These are phyloP conservation scores for Termitomyces sp. DNA, from an alignment of 1,284 basidiomycete species.

Conservation along the genomic window DNA sequence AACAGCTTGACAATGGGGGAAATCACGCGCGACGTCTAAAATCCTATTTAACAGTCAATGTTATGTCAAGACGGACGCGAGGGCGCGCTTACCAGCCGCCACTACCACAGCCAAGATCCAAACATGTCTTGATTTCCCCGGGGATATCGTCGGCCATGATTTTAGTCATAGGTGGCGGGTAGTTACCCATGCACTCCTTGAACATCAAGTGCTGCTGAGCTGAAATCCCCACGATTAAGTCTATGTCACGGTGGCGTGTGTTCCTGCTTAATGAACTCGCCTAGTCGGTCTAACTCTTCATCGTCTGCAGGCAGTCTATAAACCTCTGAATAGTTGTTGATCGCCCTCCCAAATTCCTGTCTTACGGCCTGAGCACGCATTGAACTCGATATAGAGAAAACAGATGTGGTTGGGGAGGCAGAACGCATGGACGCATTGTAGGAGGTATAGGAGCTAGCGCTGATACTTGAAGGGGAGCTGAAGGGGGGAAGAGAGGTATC, in stretches of 20 bases:
- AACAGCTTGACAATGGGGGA: slow-evolving; percentile 61
- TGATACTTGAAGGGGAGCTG: slow-evolving; percentile 32
- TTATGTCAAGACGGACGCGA: slow-evolving; percentile 43
- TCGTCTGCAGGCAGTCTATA: slow-evolving; percentile 73
- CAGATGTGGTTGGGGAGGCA: slow-evolving; percentile 59
- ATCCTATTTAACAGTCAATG: slow-evolving; percentile 62
- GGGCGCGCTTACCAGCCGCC: slow-evolving; percentile 56
- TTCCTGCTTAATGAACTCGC: slow-evolving; percentile 34
- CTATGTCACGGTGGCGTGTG: not conserved
- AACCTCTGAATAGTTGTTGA: slow-evolving; percentile 75
- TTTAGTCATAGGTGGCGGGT: slow-evolving; percentile 49
- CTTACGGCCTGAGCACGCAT: slow-evolving; percentile 53
- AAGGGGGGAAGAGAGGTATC: slow-evolving; percentile 37
- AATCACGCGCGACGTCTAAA: slow-evolving; percentile 65
- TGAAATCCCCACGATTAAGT: slow-evolving; percentile 23
- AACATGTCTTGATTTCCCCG: slow-evolving; percentile 52
- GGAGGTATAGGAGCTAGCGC: slow-evolving; percentile 43
- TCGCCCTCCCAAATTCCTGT: slow-evolving; percentile 60
- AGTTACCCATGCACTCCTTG: slow-evolving; percentile 58
- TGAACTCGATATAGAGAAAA: slow-evolving; percentile 62
- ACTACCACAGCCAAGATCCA: slow-evolving; percentile 78
- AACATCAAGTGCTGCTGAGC: slow-evolving; percentile 68
- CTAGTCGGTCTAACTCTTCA: slow-evolving; percentile 63
- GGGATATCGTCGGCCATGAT: slow-evolving; percentile 56
- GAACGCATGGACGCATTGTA: slow-evolving; percentile 51